Percentiles rank a stretch among this genome's conserved stretches.
Evolutionary conservation across 1,139 yeast species (phyloP).

Genomic region (Waltiozyma sp.): DNA sequence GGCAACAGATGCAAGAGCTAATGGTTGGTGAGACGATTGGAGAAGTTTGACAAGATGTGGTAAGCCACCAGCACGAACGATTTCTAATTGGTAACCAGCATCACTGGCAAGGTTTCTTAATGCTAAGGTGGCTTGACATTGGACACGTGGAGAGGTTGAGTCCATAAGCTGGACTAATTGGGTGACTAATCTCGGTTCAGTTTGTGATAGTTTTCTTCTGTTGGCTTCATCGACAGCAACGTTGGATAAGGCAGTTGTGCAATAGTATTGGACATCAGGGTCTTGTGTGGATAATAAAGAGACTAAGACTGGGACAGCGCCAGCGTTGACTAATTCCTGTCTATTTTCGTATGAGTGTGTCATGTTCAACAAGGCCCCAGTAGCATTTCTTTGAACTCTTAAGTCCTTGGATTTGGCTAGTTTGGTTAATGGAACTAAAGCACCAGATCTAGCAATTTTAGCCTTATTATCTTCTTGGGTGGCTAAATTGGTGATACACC

Average conservation of each 20-base stretch:
- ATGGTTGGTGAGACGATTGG: constrained; percentile 84
- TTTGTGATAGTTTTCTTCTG: constrained; percentile 76
- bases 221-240: constrained; percentile 94
- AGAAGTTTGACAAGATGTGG: constrained; percentile 82
- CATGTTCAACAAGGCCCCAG: constrained; percentile 96
- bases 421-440: constrained; percentile 84
- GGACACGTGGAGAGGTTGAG: constrained; percentile 85
- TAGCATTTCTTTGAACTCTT: constrained; percentile 95
- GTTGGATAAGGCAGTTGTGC: constrained; percentile 93
- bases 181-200: constrained; percentile 88
- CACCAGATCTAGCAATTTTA: constrained; percentile 95
- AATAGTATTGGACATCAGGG: constrained; percentile 95
- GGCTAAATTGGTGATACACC: constrained; percentile 94
- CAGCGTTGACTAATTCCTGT: constrained; percentile 93
- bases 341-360: constrained; percentile 96
- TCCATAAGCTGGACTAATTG: constrained; percentile 89
- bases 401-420: constrained; percentile 89
- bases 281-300: constrained; percentile 80
- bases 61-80: constrained; percentile 90
- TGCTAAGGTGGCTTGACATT: constrained; percentile 96
- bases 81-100: constrained; percentile 82
- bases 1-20: constrained; percentile 93
- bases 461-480: constrained; percentile 97
- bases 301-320: constrained; percentile 94
- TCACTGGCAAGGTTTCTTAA: constrained; percentile 92